Percentiles rank a stretch among this genome's conserved stretches.
phyloP scores from a whole-genome alignment of 2,329 filamentous ascomycete genomes.

The Ophiostoma triangulosporum region DNA sequence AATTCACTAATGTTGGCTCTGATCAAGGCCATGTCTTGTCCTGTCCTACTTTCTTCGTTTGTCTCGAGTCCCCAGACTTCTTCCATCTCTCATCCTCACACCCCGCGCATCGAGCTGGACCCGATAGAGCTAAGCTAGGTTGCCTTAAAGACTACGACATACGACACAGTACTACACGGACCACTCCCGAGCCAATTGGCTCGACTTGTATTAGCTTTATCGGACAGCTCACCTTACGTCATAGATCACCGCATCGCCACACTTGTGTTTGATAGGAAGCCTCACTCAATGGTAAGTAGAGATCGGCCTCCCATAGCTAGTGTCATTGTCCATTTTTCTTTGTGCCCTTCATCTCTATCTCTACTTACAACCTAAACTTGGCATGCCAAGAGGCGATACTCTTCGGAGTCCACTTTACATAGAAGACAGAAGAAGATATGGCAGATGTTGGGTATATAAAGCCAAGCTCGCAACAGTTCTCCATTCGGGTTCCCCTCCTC shows the following conservation, averaged over 20 bases:
- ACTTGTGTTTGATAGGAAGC: neutral
- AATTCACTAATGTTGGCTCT: too few species aligned
- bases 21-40: too few species aligned
- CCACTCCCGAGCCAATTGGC: neutral
- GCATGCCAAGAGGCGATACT: neutral
- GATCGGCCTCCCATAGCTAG: neutral
- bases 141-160: too few species aligned
- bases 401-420: neutral
- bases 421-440: neutral
- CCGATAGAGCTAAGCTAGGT: neutral
- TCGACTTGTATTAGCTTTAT: neutral
- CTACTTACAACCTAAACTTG: neutral
- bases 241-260: neutral
- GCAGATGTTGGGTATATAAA: constrained; percentile 3
- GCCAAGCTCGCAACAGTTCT: neutral
- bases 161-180: too few species aligned
- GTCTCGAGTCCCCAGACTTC: too few species aligned
- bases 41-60: too few species aligned
- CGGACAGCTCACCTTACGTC: neutral
- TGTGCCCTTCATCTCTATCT: neutral
- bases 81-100: too few species aligned
- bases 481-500: neutral
- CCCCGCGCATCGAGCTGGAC: too few species aligned
- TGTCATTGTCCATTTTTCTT: neutral
- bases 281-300: neutral